A percentile compares a stretch with the other conserved stretches of the same genome.
Evolutionary conservation across 2,329 filamentous ascomycete species (phyloP).

Genomic region (Exophiala xenobiotica): DNA sequence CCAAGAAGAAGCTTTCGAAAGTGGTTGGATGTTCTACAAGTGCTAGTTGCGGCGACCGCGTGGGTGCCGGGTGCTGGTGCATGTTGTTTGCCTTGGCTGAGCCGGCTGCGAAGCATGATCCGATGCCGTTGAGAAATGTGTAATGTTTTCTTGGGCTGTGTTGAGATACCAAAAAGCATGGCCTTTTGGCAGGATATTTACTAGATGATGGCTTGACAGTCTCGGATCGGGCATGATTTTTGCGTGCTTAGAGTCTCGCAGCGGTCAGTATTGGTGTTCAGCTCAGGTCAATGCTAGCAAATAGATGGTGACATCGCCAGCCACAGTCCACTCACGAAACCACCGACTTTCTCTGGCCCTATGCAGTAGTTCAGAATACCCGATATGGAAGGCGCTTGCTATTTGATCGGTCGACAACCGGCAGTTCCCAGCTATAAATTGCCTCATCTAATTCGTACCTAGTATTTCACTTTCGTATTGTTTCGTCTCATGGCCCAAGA

Average conservation of each 20-base stretch:
- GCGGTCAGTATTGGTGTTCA: neutral
- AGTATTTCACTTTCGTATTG: too few species aligned
- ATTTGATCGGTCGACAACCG: too few species aligned
- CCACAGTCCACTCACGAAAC: too few species aligned
- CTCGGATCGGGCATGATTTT: constrained; percentile 11
- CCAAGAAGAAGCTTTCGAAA: constrained; percentile 17
- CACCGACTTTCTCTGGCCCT: too few species aligned
- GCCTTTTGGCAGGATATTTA: constrained; percentile 4
- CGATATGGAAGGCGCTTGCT: too few species aligned
- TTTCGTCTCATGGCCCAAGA: too few species aligned
- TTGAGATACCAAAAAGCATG: constrained; percentile 29
- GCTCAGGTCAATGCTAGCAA: neutral
- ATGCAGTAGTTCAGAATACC: too few species aligned
- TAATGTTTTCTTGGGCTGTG: constrained; percentile 17
- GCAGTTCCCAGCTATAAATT: too few species aligned
- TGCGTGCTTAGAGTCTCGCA: neutral
- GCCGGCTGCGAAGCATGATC: neutral
- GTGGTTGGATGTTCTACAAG: constrained; percentile 30
- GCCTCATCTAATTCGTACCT: too few species aligned
- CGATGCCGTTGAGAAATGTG: constrained; percentile 12
- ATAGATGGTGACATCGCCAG: neutral
- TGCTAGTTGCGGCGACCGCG: constrained; percentile 4
- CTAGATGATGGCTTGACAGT: constrained; percentile 11
- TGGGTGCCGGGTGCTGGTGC: too few species aligned
- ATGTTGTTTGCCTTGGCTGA: too few species aligned